Percentiles rank a stretch among this genome's conserved stretches.
Evolutionary conservation across 257 asterid species (phyloP).

Genomic region (Solanum gracilifrons): DNA sequence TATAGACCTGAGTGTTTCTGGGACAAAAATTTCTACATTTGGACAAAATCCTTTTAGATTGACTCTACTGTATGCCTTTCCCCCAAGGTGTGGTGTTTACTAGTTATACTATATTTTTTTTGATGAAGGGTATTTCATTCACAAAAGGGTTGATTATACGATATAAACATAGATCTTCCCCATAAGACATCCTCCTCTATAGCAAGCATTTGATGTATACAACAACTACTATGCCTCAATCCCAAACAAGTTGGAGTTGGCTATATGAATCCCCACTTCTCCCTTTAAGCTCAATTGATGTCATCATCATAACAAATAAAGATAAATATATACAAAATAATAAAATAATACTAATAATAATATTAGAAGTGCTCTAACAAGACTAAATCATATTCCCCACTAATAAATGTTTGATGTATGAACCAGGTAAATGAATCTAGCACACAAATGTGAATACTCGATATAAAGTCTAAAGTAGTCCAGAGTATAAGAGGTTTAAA

Average conservation of each 20-base stretch:
- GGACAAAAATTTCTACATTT: background rate
- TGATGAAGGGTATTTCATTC: background rate
- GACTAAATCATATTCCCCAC: background rate
- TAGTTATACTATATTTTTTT: background rate
- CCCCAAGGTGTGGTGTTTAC: background rate
- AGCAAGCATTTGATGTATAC: background rate
- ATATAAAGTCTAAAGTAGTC: background rate
- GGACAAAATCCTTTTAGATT: background rate
- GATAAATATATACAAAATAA: background rate
- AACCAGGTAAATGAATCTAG: background rate
- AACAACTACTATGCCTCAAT: background rate
- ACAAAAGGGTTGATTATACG: background rate
- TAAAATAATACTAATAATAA: background rate
- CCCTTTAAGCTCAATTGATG: background rate
- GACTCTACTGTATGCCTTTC: background rate
- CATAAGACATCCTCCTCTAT: background rate
- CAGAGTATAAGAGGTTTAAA: background rate
- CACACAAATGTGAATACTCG: background rate
- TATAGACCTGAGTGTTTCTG: background rate
- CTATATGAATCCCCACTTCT: background rate
- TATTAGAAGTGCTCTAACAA: background rate
- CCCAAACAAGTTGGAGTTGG: background rate
- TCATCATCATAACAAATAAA: background rate
- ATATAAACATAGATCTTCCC: background rate
- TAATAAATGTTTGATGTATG: background rate